Conservation (phyloP, 1,284 basidiomycete species). For the Meripilus lineatus region DNA sequence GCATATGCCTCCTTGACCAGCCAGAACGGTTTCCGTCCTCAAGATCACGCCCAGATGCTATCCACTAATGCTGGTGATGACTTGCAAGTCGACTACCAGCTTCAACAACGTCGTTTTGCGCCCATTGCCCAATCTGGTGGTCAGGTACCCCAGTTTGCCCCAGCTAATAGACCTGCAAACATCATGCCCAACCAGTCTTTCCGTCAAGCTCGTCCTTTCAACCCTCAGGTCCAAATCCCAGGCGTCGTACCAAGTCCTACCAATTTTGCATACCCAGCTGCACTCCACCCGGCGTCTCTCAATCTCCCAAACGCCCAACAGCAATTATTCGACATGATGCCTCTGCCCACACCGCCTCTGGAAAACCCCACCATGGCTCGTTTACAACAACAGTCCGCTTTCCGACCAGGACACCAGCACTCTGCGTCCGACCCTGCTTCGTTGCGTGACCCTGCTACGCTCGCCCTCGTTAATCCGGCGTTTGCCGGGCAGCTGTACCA, state of each 20-base stretch:
- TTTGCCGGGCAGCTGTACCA: slow-evolving; percentile 39
- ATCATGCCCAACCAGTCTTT: slow-evolving; percentile 32
- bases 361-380: slow-evolving; percentile 65
- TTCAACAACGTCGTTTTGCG: slow-evolving; percentile 49
- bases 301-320: slow-evolving; percentile 68
- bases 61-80: slow-evolving; percentile 36
- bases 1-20: slow-evolving; percentile 65
- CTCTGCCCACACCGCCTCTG: slow-evolving; percentile 50
- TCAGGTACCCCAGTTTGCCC: slow-evolving; percentile 27
- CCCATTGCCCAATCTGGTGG: slow-evolving; percentile 10
- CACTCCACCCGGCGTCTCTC: slow-evolving; percentile 53
- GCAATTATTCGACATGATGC: slow-evolving; percentile 78
- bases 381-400: slow-evolving; percentile 68
- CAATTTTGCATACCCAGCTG: slow-evolving; percentile 48
- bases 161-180: slow-evolving; percentile 38
- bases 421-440: slow-evolving; percentile 75
- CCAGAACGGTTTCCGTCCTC: slow-evolving; percentile 35
- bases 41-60: slow-evolving; percentile 27
- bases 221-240: slow-evolving; percentile 39
- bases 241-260: slow-evolving; percentile 48
- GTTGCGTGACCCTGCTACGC: slow-evolving; percentile 58
- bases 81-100: slow-evolving; percentile 52
- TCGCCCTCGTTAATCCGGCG: slow-evolving; percentile 54
- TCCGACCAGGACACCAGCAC: slow-evolving; percentile 69
- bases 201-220: slow-evolving; percentile 56